A percentile compares a stretch with the other conserved stretches of the same genome.
Conservation (phyloP, 305 asterid genomes). For the Nicotiana rustica region DNA sequence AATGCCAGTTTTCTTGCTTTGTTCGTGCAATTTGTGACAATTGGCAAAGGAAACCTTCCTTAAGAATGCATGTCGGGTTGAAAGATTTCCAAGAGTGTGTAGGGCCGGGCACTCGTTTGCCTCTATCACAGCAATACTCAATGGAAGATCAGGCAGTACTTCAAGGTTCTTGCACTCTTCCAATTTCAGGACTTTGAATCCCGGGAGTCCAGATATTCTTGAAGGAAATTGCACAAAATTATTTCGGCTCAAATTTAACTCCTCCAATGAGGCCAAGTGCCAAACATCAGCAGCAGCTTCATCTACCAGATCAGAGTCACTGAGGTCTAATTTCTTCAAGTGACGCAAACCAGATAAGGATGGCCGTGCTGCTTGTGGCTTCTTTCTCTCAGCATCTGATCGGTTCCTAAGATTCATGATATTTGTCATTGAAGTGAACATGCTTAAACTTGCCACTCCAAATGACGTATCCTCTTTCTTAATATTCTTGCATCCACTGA, state of each 20-base stretch:
- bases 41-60: slow-evolving; percentile 27
- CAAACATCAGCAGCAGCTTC: slow-evolving; percentile 30
- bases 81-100: slow-evolving; percentile 31
- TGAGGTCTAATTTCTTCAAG: slow-evolving; percentile 29
- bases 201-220: slow-evolving; percentile 25
- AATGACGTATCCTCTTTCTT: background rate
- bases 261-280: slow-evolving; percentile 35
- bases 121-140: slow-evolving; percentile 28
- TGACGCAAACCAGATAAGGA: slow-evolving; percentile 34
- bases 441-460: background rate
- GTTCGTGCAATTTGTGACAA: slow-evolving; percentile 21
- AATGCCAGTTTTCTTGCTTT: background rate
- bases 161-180: slow-evolving; percentile 31
- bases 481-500: slow-evolving; percentile 33
- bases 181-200: slow-evolving; percentile 31
- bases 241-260: slow-evolving; percentile 32
- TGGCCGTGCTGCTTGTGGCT: background rate
- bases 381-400: background rate
- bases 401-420: background rate
- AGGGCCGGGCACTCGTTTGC: slow-evolving; percentile 33
- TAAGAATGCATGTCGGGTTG: slow-evolving; percentile 29
- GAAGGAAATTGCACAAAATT: slow-evolving; percentile 26
- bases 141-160: slow-evolving; percentile 36
- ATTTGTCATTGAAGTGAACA: slow-evolving; percentile 20
- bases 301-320: slow-evolving; percentile 31